phyloP scores from a whole-genome alignment of 805 yeast species.

The Wickerhamomyces alni region DNA sequence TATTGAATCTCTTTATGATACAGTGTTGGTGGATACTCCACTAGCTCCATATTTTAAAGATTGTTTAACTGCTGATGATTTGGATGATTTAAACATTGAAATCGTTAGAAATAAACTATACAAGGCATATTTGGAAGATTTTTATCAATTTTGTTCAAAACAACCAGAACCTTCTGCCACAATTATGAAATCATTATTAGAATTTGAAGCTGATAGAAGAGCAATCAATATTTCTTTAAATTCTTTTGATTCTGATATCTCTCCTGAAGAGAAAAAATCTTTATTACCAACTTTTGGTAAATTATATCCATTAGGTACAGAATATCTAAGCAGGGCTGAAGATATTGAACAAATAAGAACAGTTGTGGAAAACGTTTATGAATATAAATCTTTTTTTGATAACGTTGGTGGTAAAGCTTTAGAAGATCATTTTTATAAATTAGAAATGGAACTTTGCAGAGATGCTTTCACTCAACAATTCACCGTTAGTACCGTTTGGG shows the following conservation, averaged over 20 bases:
- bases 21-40: constrained; percentile 94
- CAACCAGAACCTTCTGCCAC: constrained; percentile 77
- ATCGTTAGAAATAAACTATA: constrained; percentile 86
- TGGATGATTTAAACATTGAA: constrained; percentile 94
- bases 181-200: constrained; percentile 70
- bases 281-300: constrained; percentile 82
- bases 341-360: constrained; percentile 79
- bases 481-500: constrained; percentile 86
- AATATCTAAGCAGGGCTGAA: constrained; percentile 66
- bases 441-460: constrained; percentile 88
- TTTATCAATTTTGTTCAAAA: constrained; percentile 54
- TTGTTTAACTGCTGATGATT: constrained; percentile 78
- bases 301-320: constrained; percentile 63
- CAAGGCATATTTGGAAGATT: constrained; percentile 90
- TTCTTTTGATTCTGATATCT: constrained; percentile 77
- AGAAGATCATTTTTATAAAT: constrained; percentile 90
- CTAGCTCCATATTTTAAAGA: constrained; percentile 93
- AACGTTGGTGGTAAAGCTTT: constrained; percentile 49
- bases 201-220: constrained; percentile 93
- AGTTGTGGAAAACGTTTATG: constrained; percentile 58
- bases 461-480: constrained; percentile 96
- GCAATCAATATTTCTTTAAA: constrained; percentile 87
- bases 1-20: constrained; percentile 84
- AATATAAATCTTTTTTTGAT: constrained; percentile 54
- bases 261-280: constrained; percentile 61